Percentiles rank a stretch among this genome's conserved stretches.
phyloP scores from a whole-genome alignment of 768 basidiomycete genomes.

The Naganishia randhawae region DNA sequence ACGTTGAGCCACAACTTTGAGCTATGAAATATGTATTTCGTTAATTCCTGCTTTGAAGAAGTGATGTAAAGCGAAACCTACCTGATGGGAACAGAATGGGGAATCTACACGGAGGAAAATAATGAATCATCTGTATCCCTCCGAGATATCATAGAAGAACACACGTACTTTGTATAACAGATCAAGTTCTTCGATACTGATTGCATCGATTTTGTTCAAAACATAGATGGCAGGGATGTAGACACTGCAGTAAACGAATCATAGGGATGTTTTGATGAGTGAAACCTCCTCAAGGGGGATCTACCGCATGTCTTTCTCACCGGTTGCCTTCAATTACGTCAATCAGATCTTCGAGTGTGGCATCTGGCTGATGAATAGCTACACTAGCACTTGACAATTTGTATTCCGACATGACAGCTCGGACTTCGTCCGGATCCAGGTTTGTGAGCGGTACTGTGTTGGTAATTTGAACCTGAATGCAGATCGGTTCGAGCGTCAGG shows the following conservation, averaged over 20 bases:
- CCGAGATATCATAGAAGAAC: slow-evolving; percentile 4
- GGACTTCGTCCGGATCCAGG: slow-evolving; percentile 93
- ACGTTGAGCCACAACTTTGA: slow-evolving; percentile 93
- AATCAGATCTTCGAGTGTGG: slow-evolving; percentile 91
- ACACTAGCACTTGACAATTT: slow-evolving; percentile 78
- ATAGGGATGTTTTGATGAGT: background rate
- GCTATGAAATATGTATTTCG: slow-evolving; percentile 41
- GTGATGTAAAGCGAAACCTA: background rate
- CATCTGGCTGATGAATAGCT: slow-evolving; percentile 84
- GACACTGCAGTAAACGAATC: slow-evolving; percentile 56
- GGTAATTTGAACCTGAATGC: slow-evolving; percentile 74
- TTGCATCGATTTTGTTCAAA: slow-evolving; percentile 81
- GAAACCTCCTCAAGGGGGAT: background rate
- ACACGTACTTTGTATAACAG: slow-evolving; percentile 60
- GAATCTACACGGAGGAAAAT: slow-evolving; percentile 60
- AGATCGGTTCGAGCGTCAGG: background rate
- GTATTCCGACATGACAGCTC: slow-evolving; percentile 90
- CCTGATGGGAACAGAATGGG: slow-evolving; percentile 80
- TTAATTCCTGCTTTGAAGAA: background rate
- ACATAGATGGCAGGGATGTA: slow-evolving; percentile 92
- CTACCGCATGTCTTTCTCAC: slow-evolving; percentile 53
- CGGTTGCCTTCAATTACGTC: slow-evolving; percentile 96
- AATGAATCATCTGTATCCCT: slow-evolving; percentile 18
- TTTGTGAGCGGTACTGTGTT: slow-evolving; percentile 95
- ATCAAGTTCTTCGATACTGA: slow-evolving; percentile 96